Conservation (phyloP, 2,329 filamentous ascomycete species). For the Tolypocladium tundrense region DNA sequence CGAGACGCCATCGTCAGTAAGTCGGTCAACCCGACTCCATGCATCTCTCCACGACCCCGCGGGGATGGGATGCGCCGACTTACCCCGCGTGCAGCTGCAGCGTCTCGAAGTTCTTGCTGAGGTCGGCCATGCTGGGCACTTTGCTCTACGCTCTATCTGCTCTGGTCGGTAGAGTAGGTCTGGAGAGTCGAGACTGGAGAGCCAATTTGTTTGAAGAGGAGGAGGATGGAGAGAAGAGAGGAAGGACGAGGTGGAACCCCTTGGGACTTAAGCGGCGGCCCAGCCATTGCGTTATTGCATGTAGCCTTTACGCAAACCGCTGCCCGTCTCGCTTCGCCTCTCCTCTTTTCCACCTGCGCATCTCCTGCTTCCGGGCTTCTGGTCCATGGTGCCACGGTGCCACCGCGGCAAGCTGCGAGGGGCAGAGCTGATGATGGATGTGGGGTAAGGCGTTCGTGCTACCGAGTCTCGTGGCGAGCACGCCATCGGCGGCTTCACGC, state of each 20-base stretch:
- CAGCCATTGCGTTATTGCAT: constrained; percentile 4
- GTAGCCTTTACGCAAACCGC: not conserved
- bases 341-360: not conserved
- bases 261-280: not conserved
- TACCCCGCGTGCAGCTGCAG: constrained; percentile 80
- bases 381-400: not conserved
- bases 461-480: not conserved
- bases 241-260: not conserved
- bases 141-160: not conserved
- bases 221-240: constrained; percentile 10
- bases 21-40: not conserved
- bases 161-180: not conserved
- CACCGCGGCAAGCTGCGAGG: not conserved
- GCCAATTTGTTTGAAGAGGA: constrained; percentile 1
- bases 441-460: not conserved
- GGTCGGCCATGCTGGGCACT: constrained; percentile 26
- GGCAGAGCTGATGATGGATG: not conserved
- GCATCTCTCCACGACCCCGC: not conserved
- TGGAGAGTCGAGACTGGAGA: not conserved
- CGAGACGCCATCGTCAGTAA: not conserved
- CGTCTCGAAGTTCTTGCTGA: constrained; percentile 65
- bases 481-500: constrained; percentile 3
- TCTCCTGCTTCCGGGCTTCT: not conserved
- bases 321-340: not conserved
- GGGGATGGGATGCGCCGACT: constrained; percentile 11